Base-by-base conservation (phyloP, 345 rosid genomes). In the Raphanus sativus region DNA sequence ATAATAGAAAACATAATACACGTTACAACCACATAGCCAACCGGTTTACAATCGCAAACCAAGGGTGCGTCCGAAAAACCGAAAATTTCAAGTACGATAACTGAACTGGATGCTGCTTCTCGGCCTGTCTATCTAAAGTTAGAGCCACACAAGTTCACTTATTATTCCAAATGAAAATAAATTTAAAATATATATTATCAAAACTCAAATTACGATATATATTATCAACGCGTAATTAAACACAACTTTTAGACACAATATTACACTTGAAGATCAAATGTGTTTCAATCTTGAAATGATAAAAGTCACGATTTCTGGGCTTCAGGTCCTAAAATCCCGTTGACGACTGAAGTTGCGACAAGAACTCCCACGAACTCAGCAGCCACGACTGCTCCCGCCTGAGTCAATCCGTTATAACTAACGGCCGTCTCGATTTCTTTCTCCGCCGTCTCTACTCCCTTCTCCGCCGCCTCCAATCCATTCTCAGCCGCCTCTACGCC, bases 281-380 rank as follows among this genome's bases (percentile, higher is more conserved):
- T 1, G 10, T 24, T 24, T 24, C 62, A 25, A 26, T 25, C 62
- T 4, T 58, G 4, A 10, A 48, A 1, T 10, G 62, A 58, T 10
- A 25, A 58, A 62, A 73, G 2, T 5, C 70, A 85, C 17, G 86
- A 82, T 50, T 86, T 85, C 66, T 79, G 73, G 4, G 83, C 84
- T 65, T 89, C 96, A 4, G 95, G 87, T 55, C 90, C 94, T 63
- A 94, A 76, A 76, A 94, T 91, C 9, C 97, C 94, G 29, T 87
- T 90, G 6, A 94, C 97, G 42, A 90, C 79, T 2, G 97, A 81
- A 63, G 88, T 86, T 50, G 89, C 98, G 6, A 89, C 88, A 66
- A 86, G 69, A 67, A 91, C 84, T 3, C 90, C 98, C 11, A 89
- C 75, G 3, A 80, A 83, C 86, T 94, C 97, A 4, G 97, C 97